Evolutionary conservation across 495 filamentous ascomycete species (phyloP), one percentile per base, ranked within the genome.

Genomic region (Acidomyces sp.): DNA sequence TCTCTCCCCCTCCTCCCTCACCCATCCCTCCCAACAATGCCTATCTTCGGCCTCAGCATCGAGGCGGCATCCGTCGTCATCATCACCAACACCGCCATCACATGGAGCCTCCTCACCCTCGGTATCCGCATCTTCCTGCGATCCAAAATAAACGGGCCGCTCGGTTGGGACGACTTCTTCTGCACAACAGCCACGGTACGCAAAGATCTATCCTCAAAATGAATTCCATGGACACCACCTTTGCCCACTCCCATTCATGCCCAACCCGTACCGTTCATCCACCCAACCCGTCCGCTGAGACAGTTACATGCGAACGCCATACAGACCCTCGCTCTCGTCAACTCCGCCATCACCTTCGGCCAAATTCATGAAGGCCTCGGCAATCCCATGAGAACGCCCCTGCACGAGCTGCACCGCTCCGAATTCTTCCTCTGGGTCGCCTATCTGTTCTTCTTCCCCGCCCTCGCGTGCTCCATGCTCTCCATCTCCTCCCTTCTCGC

Each of bases 101-200:
- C 30, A 20, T 40, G 26, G 34, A 34, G 34, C 9, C 19, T 40
- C 6, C 16, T 33, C 3, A 26, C 26, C 3, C 32, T 28, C n/a
- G 2, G n/a, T 11, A 36, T 49, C 20, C 41, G 46, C 11, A 3
- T 49, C 2, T 44, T 39, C 46, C 22, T 49, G 12, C 24, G 46
- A 27, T 3, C 24, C 6, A 39, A 20, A n/a, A 30, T 49, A 34
- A 44, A 40, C 24, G 41, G 36, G 1, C 46, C 46, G 1, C 34
- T 44, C 16, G 35, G 46, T 11, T 35, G 27, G 26, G 46, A 49
- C 18, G 41, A 49, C 36, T 16, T 21, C 13, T 10, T 19, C 18
- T 49, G 46, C 37, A 17, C 16, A 4, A n/a, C 31, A 4, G 39
- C 45, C 11, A 48, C 39, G 1, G 27, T 43, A n/a, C 9, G 26